A percentile compares a stretch with the other conserved stretches of the same genome.
Conservation (phyloP, 140 eudicot genomes). For the Cichorium intybus region DNA sequence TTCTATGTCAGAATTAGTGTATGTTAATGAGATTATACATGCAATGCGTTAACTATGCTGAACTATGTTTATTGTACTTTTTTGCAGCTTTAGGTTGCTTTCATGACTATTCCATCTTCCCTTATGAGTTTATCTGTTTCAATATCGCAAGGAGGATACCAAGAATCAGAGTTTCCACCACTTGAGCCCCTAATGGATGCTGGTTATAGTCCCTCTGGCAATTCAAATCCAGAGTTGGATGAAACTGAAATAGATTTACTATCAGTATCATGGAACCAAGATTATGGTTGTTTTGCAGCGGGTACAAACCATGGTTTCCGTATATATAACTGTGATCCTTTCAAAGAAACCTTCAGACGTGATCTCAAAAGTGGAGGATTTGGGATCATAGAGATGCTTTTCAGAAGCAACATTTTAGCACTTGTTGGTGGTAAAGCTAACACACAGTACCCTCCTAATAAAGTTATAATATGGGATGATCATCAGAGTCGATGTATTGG, state of each 20-base stretch:
- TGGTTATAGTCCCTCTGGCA: conserved; percentile 39
- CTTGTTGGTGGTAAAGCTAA: conserved; percentile 86
- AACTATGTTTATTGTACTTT: conserved; percentile 7
- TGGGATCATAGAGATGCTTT: conserved; percentile 89
- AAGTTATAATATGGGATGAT: conserved; percentile 97
- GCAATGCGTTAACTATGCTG: conserved; percentile 6
- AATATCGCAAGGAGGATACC: conserved; percentile 43
- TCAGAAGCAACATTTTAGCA: conserved; percentile 80
- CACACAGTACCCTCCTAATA: conserved; percentile 80
- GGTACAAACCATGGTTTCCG: conserved; percentile 94
- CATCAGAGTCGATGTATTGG: conserved; percentile 93
- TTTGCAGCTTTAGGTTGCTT: conserved; percentile 30
- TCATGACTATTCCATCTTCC: conserved; percentile 25
- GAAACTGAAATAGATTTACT: conserved; percentile 64
- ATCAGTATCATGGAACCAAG: conserved; percentile 93
- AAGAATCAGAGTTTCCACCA: conserved; percentile 38
- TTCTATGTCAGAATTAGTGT: not conserved
- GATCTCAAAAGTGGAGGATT: conserved; percentile 91
- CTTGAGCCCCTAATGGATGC: conserved; percentile 43
- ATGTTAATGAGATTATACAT: not conserved
- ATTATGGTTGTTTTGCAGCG: conserved; percentile 92
- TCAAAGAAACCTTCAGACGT: conserved; percentile 87
- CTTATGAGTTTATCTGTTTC: conserved; percentile 69
- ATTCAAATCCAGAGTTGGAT: conserved; percentile 42
- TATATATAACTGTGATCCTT: conserved; percentile 85